These are phyloP conservation scores for Phytopythium litorale DNA, from an alignment of 352 stramenopile genomes.

Conservation along the genomic window DNA sequence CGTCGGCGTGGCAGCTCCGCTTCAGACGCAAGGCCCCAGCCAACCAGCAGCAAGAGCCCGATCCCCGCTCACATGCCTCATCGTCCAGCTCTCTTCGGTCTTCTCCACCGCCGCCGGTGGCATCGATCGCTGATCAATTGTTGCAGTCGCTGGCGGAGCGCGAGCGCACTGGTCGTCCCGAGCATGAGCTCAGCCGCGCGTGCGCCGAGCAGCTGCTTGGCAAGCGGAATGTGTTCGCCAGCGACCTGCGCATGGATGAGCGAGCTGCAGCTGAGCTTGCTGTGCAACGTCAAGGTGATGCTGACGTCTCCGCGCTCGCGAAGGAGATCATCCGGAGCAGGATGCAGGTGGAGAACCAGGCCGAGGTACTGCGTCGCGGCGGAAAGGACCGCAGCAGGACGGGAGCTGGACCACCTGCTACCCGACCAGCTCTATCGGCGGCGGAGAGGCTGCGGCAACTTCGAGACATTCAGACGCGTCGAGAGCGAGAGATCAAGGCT, in stretches of 20 bases:
- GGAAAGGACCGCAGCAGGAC: slow-evolving; percentile 2
- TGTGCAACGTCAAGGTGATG: not conserved
- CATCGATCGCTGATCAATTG: slow-evolving; percentile 38
- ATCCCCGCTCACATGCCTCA: not conserved
- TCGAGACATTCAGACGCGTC: not conserved
- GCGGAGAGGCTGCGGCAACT: slow-evolving; percentile 1
- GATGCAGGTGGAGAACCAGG: slow-evolving; percentile 40
- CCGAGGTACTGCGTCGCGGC: slow-evolving; percentile 25
- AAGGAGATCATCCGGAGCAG: slow-evolving; percentile 47
- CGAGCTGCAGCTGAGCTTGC: not conserved
- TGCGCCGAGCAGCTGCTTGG: slow-evolving; percentile 55
- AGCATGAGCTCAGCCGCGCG: slow-evolving; percentile 32
- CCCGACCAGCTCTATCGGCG: not conserved
- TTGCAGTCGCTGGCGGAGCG: slow-evolving; percentile 25
- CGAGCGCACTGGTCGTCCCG: slow-evolving; percentile 13
- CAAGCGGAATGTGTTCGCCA: slow-evolving; percentile 46
- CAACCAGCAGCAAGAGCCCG: not conserved
- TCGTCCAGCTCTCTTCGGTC: not conserved
- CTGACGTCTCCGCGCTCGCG: slow-evolving; percentile 15
- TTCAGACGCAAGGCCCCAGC: slow-evolving; percentile 42
- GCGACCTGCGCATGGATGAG: slow-evolving; percentile 1
- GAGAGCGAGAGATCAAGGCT: not conserved
- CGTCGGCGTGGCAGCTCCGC: slow-evolving; percentile 55
- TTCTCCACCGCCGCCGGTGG: slow-evolving; percentile 2
- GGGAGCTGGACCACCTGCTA: not conserved